phyloP scores from a whole-genome alignment of 2,329 filamentous ascomycete genomes.

The Epichloe festucae region DNA sequence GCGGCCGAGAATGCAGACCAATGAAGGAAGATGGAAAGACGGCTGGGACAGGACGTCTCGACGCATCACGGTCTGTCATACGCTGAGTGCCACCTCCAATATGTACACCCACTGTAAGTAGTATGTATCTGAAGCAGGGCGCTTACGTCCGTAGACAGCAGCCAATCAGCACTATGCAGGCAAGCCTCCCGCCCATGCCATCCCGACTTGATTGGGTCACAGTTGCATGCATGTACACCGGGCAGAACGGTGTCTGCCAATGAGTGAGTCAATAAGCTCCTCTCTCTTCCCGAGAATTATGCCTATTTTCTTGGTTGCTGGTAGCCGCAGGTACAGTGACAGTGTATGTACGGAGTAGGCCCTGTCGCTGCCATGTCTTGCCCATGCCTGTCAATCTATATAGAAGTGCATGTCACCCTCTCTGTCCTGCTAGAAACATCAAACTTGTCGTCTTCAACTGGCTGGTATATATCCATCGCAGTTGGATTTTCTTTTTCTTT shows the following conservation, averaged over 20 bases:
- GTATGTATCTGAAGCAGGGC: neutral
- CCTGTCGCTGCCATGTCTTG: neutral
- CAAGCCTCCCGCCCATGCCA: neutral
- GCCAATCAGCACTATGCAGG: conserved; percentile 1
- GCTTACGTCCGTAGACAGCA: neutral
- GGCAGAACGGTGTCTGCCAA: neutral
- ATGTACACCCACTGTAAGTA: too few species aligned
- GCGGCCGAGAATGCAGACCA: neutral
- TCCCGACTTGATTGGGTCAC: neutral
- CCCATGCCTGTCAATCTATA: conserved; percentile 9
- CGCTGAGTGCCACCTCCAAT: too few species aligned
- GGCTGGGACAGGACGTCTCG: neutral
- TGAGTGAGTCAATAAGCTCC: too few species aligned
- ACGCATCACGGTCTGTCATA: too few species aligned
- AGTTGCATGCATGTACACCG: neutral
- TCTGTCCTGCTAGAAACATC: conserved; percentile 4
- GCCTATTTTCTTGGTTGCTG: too few species aligned
- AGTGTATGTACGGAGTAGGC: too few species aligned
- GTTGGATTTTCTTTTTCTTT: conserved; percentile 2
- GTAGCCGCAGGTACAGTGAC: neutral
- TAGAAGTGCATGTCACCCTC: conserved; percentile 10
- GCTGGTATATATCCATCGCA: neutral
- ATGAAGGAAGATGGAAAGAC: neutral
- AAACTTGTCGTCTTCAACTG: neutral
- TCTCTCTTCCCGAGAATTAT: too few species aligned